Percentiles rank a stretch among this genome's conserved stretches.
Evolutionary conservation across 192 early-diverging fungal species (phyloP).

Genomic region (Gaertneriomyces semiglobifer): DNA sequence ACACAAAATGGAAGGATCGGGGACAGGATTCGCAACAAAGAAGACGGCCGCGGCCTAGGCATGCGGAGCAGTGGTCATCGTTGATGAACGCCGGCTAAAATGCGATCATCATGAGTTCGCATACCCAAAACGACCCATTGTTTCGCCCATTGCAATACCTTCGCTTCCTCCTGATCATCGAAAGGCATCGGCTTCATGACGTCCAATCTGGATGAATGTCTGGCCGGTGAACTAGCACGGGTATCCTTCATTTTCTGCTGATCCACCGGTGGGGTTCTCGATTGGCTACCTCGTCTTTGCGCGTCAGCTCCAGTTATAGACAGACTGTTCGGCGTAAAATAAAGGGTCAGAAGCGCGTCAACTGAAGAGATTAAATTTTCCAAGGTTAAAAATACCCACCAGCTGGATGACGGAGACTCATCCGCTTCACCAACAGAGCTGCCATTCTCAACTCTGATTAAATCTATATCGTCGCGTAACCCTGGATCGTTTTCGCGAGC

Average conservation of each 20-base stretch:
- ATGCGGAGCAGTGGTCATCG: constrained; percentile 54
- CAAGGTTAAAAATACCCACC: no score
- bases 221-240: constrained; percentile 14
- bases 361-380: no score
- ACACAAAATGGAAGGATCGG: constrained; percentile 49
- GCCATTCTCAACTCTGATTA: no score
- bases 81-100: constrained; percentile 12
- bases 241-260: constrained; percentile 19
- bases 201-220: constrained; percentile 15
- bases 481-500: no score
- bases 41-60: constrained; percentile 43
- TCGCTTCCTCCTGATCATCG: constrained; percentile 12
- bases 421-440: no score
- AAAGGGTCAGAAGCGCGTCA: no score
- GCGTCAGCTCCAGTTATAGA: no score
- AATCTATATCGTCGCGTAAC: no score
- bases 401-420: no score
- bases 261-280: no score
- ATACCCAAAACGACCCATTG: background rate
- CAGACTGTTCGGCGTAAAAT: no score
- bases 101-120: background rate
- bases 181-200: background rate
- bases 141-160: constrained; percentile 15
- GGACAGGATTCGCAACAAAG: constrained; percentile 59
- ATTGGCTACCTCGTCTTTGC: no score